Conservation (phyloP, 2,329 filamentous ascomycete genomes). For the Fusarium albidum region DNA sequence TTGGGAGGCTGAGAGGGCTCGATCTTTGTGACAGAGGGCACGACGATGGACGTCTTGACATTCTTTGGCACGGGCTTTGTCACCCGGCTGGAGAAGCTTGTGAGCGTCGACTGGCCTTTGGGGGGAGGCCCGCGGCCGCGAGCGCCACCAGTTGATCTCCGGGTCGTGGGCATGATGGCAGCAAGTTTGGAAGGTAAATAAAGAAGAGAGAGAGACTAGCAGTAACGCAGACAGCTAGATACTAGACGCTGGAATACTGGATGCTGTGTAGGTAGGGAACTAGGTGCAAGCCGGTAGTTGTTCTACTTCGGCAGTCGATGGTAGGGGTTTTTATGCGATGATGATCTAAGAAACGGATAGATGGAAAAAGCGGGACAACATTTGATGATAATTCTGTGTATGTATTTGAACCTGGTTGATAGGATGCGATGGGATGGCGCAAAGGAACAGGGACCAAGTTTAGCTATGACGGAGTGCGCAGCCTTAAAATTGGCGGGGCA, state of each 20-base stretch:
- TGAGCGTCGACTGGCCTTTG: constrained; percentile 60
- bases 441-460: constrained; percentile 21
- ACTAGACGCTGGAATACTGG: constrained; percentile 3
- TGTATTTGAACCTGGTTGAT: background rate
- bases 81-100: constrained; percentile 66
- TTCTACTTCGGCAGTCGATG: background rate
- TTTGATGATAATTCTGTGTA: constrained; percentile 14
- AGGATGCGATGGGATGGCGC: constrained; percentile 10
- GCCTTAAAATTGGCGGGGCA: constrained; percentile 59
- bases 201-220: no score
- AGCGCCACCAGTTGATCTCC: constrained; percentile 55
- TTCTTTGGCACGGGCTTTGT: constrained; percentile 62
- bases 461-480: constrained; percentile 34
- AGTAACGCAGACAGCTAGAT: constrained; percentile 3
- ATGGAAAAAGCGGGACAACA: background rate
- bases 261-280: background rate
- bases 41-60: constrained; percentile 53
- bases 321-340: background rate
- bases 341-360: background rate
- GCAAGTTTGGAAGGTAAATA: constrained; percentile 14
- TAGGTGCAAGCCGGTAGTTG: background rate
- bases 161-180: constrained; percentile 57
- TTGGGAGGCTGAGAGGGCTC: constrained; percentile 39
- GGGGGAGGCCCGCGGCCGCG: constrained; percentile 46
- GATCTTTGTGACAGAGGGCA: constrained; percentile 47